Evolutionary conservation across 2,329 filamentous ascomycete genomes (phyloP), one percentile per base, ranked within the genome.

Genomic region (Fusarium ramigenum): DNA sequence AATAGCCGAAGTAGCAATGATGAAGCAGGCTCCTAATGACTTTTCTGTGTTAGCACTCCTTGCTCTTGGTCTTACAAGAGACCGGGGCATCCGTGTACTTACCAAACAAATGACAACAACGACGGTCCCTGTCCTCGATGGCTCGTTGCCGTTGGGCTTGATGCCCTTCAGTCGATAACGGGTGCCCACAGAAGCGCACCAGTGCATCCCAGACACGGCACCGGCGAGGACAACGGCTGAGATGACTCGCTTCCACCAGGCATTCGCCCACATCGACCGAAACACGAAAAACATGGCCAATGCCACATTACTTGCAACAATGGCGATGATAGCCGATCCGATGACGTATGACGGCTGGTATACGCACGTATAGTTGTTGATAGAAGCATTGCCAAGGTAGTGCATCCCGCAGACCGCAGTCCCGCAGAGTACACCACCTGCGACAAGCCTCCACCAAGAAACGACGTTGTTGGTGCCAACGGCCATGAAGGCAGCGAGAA

Each of bases 161-260:
- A 87, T 79, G 49, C 85, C 79, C 72, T 87, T 81, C 58, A 93
- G 81, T 47, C 86, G 86, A 79, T 95, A 96, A 14, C 82, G 80
- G 7, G 93, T 96, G 21, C 93, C 93, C 16, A 89, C 87, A 7
- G 92, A 88, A 37, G 92, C 94, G 63, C 92, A 92, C 92, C 93
- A 97, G 82, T 97, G 94, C 94, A 97, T 96, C 2, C 93, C 93
- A 15, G 92, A 95, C 5, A 96, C 93, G 44, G 92, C 93, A 21
- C 88, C 85, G 14, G 93, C 92, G 44, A 97, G 86, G 23, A 95
- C 81, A 50, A 90, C 82, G 15, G 92, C 92, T 69, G 91, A 93
- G 5, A 91, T 76, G 15, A 87, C 82, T 66, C 93, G 87, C 79
- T 94, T 93, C 92, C 92, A 95, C 89, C 92, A 94, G 21, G 88